Base-by-base conservation (phyloP, 2,329 filamentous ascomycete genomes). In the Aspergillus jensenii region DNA sequence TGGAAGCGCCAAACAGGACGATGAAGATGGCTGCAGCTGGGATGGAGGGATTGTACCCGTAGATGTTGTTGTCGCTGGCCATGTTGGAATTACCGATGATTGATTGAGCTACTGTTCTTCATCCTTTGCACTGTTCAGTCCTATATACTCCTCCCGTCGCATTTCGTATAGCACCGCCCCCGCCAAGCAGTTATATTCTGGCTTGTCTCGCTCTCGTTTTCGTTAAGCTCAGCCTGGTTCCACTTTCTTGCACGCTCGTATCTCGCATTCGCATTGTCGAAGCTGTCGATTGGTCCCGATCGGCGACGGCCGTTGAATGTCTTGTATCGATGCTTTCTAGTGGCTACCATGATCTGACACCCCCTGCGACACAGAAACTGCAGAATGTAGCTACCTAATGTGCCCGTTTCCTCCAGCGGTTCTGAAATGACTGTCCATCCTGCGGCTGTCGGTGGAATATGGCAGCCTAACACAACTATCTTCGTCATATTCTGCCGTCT, bases 21-120 rank as follows among this genome's bases (percentile, higher is more conserved):
- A 55, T 49, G 37, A 55, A 55, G 37, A 55, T 40, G 11, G 17
- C 53, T 6, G 45, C 53, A 1, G 53, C 53, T 5, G 53, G 9
- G 17, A 55, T 44, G 37, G 53, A 55, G 11, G 53, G 53, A 6
- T 43, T n/a, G 45, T 55, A 55, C 31, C 45, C 53, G 37, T 48
- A 55, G 45, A 55, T 55, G 23, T 55, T 55, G 19, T 49, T 6
- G 7, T 25, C 37, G 33, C 4, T 19, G n/a, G 45, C 53, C 53
- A 55, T 55, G 14, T 14, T 19, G 19, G 6, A 25, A 25, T 25
- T 25, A 5, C 6, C 23, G 23, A 25, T 25, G 23, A 25, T 25
- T 25, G 23, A 9, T 44, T 23, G 15, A 21, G 3, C 4, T 21
- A 21, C 21, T 21, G 21, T 21, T 21, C 19, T 19, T 37, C n/a